Evolutionary conservation across 1,284 basidiomycete genomes (phyloP).

Genomic region (Termitomyces sp.): DNA sequence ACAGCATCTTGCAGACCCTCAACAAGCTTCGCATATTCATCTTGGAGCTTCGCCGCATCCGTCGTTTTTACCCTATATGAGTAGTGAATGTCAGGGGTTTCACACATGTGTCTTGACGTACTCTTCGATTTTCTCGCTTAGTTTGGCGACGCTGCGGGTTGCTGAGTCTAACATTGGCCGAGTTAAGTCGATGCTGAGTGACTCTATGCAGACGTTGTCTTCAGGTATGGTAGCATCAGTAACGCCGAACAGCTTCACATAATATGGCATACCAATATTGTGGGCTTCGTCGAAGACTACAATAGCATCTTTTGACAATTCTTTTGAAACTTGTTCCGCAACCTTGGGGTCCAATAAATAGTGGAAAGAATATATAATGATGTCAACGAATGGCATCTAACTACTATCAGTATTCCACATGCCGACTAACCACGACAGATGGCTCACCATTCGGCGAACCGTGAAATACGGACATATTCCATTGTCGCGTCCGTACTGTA

Average conservation of each 20-base stretch:
- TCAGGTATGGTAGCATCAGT: background rate
- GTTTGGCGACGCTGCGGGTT: conserved; percentile 79
- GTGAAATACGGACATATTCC: conserved; percentile 95
- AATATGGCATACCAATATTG: conserved; percentile 81
- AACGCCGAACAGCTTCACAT: background rate
- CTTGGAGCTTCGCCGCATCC: conserved; percentile 91
- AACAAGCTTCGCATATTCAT: conserved; percentile 96
- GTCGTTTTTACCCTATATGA: conserved; percentile 80
- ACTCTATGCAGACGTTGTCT: conserved; percentile 99
- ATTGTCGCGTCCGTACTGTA: conserved; percentile 84
- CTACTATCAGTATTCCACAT: conserved; percentile 10
- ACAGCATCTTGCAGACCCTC: conserved; percentile 86
- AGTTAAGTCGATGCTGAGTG: conserved; percentile 96
- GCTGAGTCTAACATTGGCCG: conserved; percentile 98
- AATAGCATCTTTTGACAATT: conserved; percentile 96
- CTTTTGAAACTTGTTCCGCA: conserved; percentile 97
- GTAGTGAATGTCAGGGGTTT: background rate
- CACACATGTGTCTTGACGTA: conserved; percentile 32
- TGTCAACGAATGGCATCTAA: conserved; percentile 92
- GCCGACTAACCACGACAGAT: background rate
- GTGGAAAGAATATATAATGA: conserved; percentile 99
- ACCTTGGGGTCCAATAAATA: conserved; percentile 99
- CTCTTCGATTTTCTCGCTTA: conserved; percentile 95
- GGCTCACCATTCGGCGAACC: conserved; percentile 87
- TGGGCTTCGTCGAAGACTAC: conserved; percentile 99